phyloP scores from a whole-genome alignment of 78 protist species.

The Emiliania huxleyi region DNA sequence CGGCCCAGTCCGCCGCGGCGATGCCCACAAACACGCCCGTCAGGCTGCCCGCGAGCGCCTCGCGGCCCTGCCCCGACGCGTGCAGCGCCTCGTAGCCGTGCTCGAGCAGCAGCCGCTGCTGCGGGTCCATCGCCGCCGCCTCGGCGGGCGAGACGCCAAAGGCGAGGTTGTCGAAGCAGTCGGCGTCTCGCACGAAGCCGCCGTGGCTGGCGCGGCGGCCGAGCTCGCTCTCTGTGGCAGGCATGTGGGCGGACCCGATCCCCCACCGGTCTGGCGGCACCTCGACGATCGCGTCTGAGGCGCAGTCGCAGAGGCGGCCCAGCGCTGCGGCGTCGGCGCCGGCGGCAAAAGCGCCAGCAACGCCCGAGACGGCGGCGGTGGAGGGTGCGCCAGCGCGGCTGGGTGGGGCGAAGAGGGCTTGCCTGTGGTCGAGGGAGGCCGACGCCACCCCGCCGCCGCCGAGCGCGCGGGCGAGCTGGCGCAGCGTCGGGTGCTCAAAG shows the following conservation, averaged over 20 bases:
- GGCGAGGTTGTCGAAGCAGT: background rate
- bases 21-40: constrained; percentile 27
- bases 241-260: background rate
- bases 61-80: background rate
- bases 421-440: no score
- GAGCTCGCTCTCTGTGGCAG: background rate
- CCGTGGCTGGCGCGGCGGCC: background rate
- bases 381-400: no score
- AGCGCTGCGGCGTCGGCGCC: background rate
- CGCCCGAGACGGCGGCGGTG: no score
- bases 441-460: background rate
- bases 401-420: no score
- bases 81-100: background rate
- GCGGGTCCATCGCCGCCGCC: constrained; percentile 22
- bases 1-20: background rate
- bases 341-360: background rate
- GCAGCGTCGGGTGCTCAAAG: background rate
- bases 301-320: background rate
- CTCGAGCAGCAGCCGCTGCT: constrained; percentile 26
- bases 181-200: background rate
- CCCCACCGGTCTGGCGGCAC: background rate
- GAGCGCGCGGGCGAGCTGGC: background rate
- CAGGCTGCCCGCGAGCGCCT: background rate
- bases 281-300: background rate
- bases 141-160: background rate